These are phyloP conservation scores for Grosmannia clavigera DNA, from an alignment of 2,329 filamentous ascomycete species.

Conservation along the genomic window DNA sequence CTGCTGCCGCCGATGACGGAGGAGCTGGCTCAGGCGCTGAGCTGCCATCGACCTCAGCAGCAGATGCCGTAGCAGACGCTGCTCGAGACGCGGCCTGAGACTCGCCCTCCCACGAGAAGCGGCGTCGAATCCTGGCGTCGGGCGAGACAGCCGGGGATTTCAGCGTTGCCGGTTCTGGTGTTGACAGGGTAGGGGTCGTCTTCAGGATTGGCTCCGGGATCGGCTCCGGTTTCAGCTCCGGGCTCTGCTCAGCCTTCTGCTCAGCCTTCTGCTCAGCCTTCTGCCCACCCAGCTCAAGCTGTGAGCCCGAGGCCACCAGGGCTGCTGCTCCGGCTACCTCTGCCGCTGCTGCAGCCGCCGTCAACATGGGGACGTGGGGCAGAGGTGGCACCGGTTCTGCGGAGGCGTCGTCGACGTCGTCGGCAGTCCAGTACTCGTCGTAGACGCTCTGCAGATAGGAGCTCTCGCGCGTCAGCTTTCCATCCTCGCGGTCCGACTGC, in stretches of 20 bases:
- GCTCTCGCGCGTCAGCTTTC: slow-evolving; percentile 34
- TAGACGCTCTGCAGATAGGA: slow-evolving; percentile 54
- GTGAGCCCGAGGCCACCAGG: neutral
- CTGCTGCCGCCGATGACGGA: neutral
- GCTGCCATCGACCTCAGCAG: too few relatives aligned
- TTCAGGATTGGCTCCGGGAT: neutral
- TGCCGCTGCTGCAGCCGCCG: neutral
- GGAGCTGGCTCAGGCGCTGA: too few relatives aligned
- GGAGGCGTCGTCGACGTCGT: slow-evolving; percentile 18
- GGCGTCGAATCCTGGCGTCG: slow-evolving; percentile 11
- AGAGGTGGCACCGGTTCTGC: neutral
- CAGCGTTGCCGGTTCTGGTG: neutral
- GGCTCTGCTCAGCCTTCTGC: too few relatives aligned
- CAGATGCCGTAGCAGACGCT: too few relatives aligned
- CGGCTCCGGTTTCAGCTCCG: neutral
- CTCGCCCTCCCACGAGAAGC: slow-evolving; percentile 32
- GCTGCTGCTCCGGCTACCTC: neutral
- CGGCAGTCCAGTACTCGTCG: slow-evolving; percentile 52
- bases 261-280: neutral
- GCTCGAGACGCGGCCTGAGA: slow-evolving; percentile 3
- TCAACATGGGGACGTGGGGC: neutral
- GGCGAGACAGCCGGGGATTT: neutral
- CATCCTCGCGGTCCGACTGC: neutral
- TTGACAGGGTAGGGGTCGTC: neutral
- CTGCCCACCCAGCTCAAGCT: too few relatives aligned